Evolutionary conservation across 1,139 yeast species (phyloP), one percentile per base, ranked within the genome.

Genomic region (Candida tropicalis): DNA sequence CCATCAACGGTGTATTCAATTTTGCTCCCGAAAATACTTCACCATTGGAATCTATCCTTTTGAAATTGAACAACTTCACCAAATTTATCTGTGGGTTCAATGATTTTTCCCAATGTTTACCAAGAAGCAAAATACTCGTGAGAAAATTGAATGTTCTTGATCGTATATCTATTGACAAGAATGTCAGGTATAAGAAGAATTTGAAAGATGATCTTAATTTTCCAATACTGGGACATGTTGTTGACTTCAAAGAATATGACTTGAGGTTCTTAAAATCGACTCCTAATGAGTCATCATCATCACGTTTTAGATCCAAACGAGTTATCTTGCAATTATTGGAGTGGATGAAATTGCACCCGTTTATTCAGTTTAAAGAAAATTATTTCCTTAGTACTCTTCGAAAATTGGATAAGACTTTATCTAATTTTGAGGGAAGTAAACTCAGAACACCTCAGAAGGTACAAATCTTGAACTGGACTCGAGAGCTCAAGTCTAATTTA

Each of bases 261-360:
- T 57, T 73, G 40, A 51, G 77, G 29, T 70, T 70, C 41, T 47
- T 64, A 31, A 31, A 25, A 11, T 33, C 22, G 10, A 40, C 48
- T 5, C 42, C 44, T 13, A 43, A 45, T 9, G 44, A 39, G 15
- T 42, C 47, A 20, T 50, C 48, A 31, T 47, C 53, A 4, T 49
- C 59, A 6, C 51, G 62, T 31, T 46, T 55, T 17, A 54, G 47
- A 37, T 48, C 57, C 4, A 50, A 44, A 36, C 44, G 54, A 35
- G 56, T 64, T 2, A 54, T 62, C 33, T 45, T 61, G 4, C 75
- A 70, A 46, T 51, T 70, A n/a, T 51, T 59, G 7, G 70, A 70
- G 45, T 73, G 79, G 79, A 62, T 70, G 57, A 56, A 58, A 18
- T 44, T 72, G 12, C 58, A 62, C 29, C 77, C 77, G 0, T 70